Conservation (phyloP, 495 filamentous ascomycete genomes). For the Aspergillus cavernicola region DNA sequence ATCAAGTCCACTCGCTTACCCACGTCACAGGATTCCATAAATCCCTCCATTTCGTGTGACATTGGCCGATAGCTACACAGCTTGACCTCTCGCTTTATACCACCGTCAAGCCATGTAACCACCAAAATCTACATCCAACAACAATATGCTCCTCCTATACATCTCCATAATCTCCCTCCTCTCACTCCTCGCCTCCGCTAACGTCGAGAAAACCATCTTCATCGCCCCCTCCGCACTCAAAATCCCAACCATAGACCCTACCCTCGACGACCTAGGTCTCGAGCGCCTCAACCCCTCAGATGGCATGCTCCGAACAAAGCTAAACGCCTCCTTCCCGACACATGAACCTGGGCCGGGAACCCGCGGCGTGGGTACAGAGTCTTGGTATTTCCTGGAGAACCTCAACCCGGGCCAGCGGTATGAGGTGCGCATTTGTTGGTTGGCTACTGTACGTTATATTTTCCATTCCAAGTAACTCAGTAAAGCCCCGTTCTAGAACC, state of each 20-base stretch:
- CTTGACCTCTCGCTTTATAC: not conserved
- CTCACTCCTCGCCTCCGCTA: conserved; percentile 46
- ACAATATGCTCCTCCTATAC: conserved; percentile 15
- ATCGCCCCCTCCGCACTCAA: conserved; percentile 56
- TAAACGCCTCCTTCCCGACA: conserved; percentile 65
- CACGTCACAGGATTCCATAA: not conserved
- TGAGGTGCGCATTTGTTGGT: conserved; percentile 92
- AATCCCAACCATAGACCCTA: conserved; percentile 53
- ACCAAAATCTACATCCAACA: not conserved
- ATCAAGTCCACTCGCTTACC: not conserved
- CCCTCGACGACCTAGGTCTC: conserved; percentile 62
- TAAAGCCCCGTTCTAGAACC: no score
- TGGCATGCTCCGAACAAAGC: conserved; percentile 52
- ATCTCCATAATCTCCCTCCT: conserved; percentile 31
- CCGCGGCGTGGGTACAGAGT: conserved; percentile 60
- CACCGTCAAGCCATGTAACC: not conserved
- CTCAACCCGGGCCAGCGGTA: conserved; percentile 72
- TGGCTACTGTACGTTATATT: conserved; percentile 80
- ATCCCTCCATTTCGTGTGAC: no score
- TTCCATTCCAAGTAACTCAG: no score
- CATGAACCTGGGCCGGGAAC: conserved; percentile 10
- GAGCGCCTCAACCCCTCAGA: conserved; percentile 56
- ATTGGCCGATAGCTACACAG: not conserved
- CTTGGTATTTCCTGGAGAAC: conserved; percentile 83
- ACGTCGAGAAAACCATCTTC: conserved; percentile 93